Conservation (phyloP, 1,284 basidiomycete genomes). For the Tremellales sp. region DNA sequence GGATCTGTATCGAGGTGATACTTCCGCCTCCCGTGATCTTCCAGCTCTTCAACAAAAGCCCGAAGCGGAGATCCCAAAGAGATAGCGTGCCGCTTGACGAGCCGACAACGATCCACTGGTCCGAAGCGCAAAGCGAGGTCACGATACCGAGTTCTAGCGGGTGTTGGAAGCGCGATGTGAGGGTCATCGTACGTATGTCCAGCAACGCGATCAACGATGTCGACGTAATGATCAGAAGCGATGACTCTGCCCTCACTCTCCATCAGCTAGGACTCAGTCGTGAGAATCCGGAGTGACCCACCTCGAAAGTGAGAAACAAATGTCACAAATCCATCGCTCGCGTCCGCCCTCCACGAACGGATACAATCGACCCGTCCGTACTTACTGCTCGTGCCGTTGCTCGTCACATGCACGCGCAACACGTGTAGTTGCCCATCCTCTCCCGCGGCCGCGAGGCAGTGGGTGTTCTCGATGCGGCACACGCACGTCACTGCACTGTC, state of each 20-base stretch:
- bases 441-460: constrained; percentile 83
- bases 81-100: constrained; percentile 77
- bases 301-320: constrained; percentile 33
- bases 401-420: constrained; percentile 69
- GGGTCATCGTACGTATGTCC: constrained; percentile 79
- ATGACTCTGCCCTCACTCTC: constrained; percentile 43
- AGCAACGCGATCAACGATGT: constrained; percentile 72
- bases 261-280: constrained; percentile 5
- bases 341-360: constrained; percentile 27
- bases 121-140: constrained; percentile 72
- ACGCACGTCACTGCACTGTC: constrained; percentile 71
- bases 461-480: constrained; percentile 74
- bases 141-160: constrained; percentile 83
- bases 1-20: constrained; percentile 59
- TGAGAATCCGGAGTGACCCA: constrained; percentile 9
- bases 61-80: constrained; percentile 93
- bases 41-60: constrained; percentile 84
- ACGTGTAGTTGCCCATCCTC: constrained; percentile 82
- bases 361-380: constrained; percentile 72
- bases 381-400: constrained; percentile 62
- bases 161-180: constrained; percentile 71
- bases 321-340: constrained; percentile 30
- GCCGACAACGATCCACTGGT: constrained; percentile 82
- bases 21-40: constrained; percentile 60
- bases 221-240: constrained; percentile 76